Percentiles rank a stretch among this genome's conserved stretches.
phyloP scores from a whole-genome alignment of 148 eudicot species.

The Nyssa sinensis region DNA sequence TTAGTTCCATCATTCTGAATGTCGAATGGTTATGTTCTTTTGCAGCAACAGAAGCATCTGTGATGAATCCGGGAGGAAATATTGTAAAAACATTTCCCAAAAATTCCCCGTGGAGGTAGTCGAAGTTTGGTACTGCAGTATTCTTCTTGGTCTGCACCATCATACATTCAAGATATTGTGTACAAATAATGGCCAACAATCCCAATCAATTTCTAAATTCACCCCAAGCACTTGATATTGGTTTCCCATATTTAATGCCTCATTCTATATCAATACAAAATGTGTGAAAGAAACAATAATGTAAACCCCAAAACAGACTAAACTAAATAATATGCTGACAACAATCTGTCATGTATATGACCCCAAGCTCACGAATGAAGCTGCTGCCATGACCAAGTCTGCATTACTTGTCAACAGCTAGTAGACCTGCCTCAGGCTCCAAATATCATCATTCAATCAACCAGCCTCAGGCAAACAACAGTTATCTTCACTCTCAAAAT shows the following conservation, averaged over 20 bases:
- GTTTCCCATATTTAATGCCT: not conserved
- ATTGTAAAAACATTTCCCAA: no score
- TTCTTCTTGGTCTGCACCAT: no score
- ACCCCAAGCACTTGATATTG: not conserved
- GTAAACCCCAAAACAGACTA: not conserved
- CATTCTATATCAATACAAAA: not conserved
- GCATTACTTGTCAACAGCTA: not conserved
- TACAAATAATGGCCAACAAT: no score
- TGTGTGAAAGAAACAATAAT: no score
- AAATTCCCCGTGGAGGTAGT: no score
- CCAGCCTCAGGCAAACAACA: not conserved
- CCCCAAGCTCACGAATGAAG: not conserved
- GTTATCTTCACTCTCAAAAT: not conserved
- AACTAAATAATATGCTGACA: not conserved
- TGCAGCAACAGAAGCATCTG: no score
- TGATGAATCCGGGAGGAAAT: no score
- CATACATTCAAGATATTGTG: no score
- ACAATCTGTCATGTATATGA: not conserved
- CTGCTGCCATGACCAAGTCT: not conserved
- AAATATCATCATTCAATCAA: not conserved
- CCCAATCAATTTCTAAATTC: no score
- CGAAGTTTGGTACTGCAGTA: no score
- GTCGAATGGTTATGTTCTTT: no score
- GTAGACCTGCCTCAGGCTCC: not conserved
- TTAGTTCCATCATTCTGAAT: no score